Conservation (phyloP, 495 filamentous ascomycete species). For the Penicillium maclennaniae region DNA sequence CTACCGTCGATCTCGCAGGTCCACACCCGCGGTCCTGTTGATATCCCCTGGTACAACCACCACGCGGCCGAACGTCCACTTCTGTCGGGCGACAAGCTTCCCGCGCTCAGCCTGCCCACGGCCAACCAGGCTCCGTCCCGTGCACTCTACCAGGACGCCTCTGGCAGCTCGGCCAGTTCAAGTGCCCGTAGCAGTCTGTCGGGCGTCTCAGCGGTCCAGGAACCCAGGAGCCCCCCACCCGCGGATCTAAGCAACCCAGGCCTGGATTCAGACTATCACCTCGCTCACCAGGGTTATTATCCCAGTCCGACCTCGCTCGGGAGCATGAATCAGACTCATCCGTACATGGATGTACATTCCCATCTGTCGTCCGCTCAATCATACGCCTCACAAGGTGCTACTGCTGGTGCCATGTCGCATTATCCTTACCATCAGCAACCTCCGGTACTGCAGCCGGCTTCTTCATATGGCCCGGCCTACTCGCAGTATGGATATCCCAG, state of each 20-base stretch:
- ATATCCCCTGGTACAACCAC: slow-evolving; percentile 72
- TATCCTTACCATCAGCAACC: slow-evolving; percentile 75
- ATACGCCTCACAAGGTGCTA: slow-evolving; percentile 75
- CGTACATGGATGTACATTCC: slow-evolving; percentile 80
- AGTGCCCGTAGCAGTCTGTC: slow-evolving; percentile 41
- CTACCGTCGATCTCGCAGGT: slow-evolving; percentile 88
- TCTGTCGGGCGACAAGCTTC: slow-evolving; percentile 71
- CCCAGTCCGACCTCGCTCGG: slow-evolving; percentile 44
- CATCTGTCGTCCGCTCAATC: slow-evolving; percentile 81
- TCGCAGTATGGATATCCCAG: slow-evolving; percentile 70
- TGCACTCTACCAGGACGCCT: slow-evolving; percentile 38
- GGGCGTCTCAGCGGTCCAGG: slow-evolving; percentile 30
- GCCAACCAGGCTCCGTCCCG: slow-evolving; percentile 51
- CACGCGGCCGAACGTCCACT: slow-evolving; percentile 65
- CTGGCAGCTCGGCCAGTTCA: slow-evolving; percentile 14
- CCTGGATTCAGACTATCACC: slow-evolving; percentile 39
- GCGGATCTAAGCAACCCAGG: slow-evolving; percentile 36
- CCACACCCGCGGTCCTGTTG: slow-evolving; percentile 81
- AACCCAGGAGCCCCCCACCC: slow-evolving; percentile 34
- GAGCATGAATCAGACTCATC: slow-evolving; percentile 81
- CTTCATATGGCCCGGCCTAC: slow-evolving; percentile 68
- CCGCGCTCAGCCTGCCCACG: slow-evolving; percentile 72
- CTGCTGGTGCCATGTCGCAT: slow-evolving; percentile 67
- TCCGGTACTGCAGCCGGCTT: slow-evolving; percentile 75
- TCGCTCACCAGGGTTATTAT: slow-evolving; percentile 37